phyloP scores from a whole-genome alignment of 2,329 filamentous ascomycete species.

The Beauveria medogensis region DNA sequence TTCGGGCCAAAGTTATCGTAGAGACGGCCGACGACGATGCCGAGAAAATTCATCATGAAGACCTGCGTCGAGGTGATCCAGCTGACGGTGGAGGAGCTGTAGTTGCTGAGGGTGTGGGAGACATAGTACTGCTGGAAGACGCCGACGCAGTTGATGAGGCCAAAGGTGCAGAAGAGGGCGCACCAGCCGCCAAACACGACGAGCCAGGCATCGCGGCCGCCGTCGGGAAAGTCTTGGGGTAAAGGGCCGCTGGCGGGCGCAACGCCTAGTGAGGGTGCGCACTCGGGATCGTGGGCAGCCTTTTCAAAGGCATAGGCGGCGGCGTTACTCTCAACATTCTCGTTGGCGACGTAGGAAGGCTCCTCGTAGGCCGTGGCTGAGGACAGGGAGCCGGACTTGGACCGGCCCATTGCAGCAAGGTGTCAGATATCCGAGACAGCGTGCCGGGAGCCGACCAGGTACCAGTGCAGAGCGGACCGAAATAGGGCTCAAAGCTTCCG shows the following conservation, averaged over 20 bases:
- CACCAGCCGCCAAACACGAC: slow-evolving; percentile 42
- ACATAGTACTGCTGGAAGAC: slow-evolving; percentile 55
- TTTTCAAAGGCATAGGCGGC: not conserved
- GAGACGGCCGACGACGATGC: slow-evolving; percentile 45
- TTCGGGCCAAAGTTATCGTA: slow-evolving; percentile 59
- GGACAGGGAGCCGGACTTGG: slow-evolving; percentile 18
- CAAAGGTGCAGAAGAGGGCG: slow-evolving; percentile 36
- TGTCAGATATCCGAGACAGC: not conserved
- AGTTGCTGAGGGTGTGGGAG: slow-evolving; percentile 35
- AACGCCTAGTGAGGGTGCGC: not conserved
- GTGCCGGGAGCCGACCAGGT: not conserved
- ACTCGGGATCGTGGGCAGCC: not conserved
- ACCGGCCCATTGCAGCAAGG: slow-evolving; percentile 16
- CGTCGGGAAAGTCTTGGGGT: slow-evolving; percentile 50
- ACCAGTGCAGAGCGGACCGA: not conserved
- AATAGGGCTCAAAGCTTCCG: too few relatives aligned
- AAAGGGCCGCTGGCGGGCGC: slow-evolving; percentile 18
- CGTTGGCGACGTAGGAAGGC: not conserved
- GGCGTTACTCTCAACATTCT: not conserved
- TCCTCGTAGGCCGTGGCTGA: slow-evolving; percentile 20
- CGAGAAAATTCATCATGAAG: slow-evolving; percentile 42
- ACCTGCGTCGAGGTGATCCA: slow-evolving; percentile 53
- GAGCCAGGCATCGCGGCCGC: slow-evolving; percentile 49
- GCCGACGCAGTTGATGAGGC: slow-evolving; percentile 38
- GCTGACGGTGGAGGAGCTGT: slow-evolving; percentile 43